Base-by-base conservation (phyloP, 2,329 filamentous ascomycete genomes). In the Stagonosporopsis chrysanthemi region DNA sequence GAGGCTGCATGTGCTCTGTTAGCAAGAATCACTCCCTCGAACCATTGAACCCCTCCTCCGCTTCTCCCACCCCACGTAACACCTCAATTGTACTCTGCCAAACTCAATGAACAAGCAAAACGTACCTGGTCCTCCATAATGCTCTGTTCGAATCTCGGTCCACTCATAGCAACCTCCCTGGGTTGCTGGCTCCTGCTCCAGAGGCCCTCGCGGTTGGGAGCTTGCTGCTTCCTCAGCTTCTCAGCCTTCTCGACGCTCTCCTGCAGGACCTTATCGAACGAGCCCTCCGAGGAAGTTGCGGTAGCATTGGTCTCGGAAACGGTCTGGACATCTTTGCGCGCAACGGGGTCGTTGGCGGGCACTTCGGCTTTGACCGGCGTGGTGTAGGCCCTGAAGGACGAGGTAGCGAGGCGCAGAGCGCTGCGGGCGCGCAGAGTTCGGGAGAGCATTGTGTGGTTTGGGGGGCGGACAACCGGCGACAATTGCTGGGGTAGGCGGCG, bases 111-210 rank as follows among this genome's bases (percentile, higher is more conserved):
- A 51, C 11, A 22, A n/a, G 2, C 28, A 31, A 22, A 2, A 73
- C 86, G 67, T 82, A 97, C 94, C 90, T 99, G 95, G 66, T 89
- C 81, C 69, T 89, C 87, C 80, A 98, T 94, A 72, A 96, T 91
- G 31, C 92, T 98, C 86, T 98, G 94, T 83, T 99, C 95, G 73
- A 99, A 99, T 68, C 94, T 84, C 64, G 95, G 95, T 39, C 95
- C 95, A 39, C 88, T 87, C 94, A 99, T 99, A 50, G 92, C 95
- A 77, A 87, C 79, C 51, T 86, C 84, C 70, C 94, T 85, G 36
- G 92, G 87, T 78, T 87, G 86, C 84, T 99, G 95, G 80, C 87
- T 96, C 73, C 86, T 81, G 60, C 91, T 92, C 95, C 95, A 99
- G 58, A 91, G 84, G 6, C 80, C 86, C 58, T 83, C 80, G 62